Base-by-base conservation (phyloP, 345 rosid species). In the Euphorbia lathyris region DNA sequence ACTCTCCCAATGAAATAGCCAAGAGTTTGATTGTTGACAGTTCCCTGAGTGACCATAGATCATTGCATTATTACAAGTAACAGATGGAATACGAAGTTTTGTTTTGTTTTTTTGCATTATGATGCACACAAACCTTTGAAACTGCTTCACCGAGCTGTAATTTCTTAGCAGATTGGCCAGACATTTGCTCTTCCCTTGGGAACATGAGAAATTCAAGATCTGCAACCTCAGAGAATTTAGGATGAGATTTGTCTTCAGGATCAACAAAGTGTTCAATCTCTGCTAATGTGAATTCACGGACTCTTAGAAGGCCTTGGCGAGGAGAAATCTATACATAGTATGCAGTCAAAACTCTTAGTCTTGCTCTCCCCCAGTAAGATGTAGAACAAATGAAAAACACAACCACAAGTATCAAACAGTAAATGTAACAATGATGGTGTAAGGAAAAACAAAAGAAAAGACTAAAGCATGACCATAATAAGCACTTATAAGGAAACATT, bases 251-350 rank as follows among this genome's bases (percentile, higher is more conserved):
- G 73, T 90, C 86, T 73, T 94, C 97, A 36, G 98, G 98, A 79
- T 94, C 98, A 53, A 94, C 97, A 69, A 94, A 94, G 67, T 94
- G 97, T 80, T 94, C 98, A 67, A 94, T 94, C 76, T 94, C 98
- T 16, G 98, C 98, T 9, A 94, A 76, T 11, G 97, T 94, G 78
- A 94, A 94, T 76, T 94, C 97, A 34, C 98, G 97, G 61, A 90
- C 97, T 76, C 98, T 82, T 36, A 94, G 71, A 72, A 92, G 98
- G 52, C 98, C 98, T 88, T 94, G 98, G 48, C 98, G 97, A 72
- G 98, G 98, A 81, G 97, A 88, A 64, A 94, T 94, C 98, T 91
- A 80, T 29, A 57, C 52, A 16, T 29, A 59, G 22, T 22, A 1
- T 56, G 5, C 48, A 51, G n/a, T 25, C 3, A 50, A 14, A 60